These are phyloP conservation scores for Plantago coronopus DNA, from an alignment of 305 asterid species.

Conservation along the genomic window DNA sequence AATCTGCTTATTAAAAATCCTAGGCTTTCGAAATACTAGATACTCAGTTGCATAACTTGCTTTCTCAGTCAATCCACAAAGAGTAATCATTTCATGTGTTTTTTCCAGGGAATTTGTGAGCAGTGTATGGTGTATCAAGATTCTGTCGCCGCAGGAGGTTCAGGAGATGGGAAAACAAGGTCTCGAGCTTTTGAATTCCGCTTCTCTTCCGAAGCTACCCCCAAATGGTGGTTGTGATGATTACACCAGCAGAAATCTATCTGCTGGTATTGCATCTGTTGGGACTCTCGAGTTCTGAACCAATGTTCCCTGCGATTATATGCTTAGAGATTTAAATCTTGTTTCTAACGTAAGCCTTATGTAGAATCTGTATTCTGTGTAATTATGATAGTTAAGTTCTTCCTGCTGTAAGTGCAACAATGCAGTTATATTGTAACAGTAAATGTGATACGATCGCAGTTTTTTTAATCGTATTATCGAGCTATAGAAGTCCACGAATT, in stretches of 20 bases:
- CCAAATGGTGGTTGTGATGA: slow-evolving; percentile 44
- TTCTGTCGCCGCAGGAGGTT: slow-evolving; percentile 80
- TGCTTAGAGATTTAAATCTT: too few species aligned
- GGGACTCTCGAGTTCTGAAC: slow-evolving; percentile 53
- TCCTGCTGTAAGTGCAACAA: too few species aligned
- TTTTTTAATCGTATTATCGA: slow-evolving; percentile 4
- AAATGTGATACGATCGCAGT: background rate
- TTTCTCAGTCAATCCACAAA: background rate
- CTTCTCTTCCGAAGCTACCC: slow-evolving; percentile 37
- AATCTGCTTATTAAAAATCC: too few species aligned
- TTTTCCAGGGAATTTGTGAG: slow-evolving; percentile 62
- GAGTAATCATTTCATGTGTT: background rate
- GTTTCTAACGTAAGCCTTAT: slow-evolving; percentile 7
- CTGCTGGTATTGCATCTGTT: slow-evolving; percentile 47
- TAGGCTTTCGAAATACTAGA: background rate
- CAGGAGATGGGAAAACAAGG: slow-evolving; percentile 77
- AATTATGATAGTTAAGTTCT: slow-evolving; percentile 8
- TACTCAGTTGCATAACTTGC: background rate
- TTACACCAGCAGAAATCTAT: slow-evolving; percentile 41
- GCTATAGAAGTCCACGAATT: background rate
- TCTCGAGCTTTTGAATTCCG: slow-evolving; percentile 51
- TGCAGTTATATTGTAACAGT: too few species aligned
- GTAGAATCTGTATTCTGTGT: slow-evolving; percentile 10
- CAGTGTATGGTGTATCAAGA: slow-evolving; percentile 77
- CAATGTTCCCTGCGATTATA: too few species aligned